Evolutionary conservation across 352 stramenopile genomes (phyloP).

Genomic region (Pythium insidiosum): DNA sequence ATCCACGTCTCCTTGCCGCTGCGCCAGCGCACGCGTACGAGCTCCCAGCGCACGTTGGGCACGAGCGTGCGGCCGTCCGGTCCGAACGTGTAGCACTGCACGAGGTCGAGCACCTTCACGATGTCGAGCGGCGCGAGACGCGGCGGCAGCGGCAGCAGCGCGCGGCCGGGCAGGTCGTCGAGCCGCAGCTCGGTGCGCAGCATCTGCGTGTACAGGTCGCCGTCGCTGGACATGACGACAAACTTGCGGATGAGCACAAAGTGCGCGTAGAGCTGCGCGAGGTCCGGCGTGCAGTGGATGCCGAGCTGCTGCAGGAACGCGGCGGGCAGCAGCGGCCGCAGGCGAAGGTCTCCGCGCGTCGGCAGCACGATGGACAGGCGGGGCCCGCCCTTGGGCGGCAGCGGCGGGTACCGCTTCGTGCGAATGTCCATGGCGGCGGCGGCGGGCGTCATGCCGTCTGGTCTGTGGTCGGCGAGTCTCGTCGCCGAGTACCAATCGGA

Average conservation of each 20-base stretch:
- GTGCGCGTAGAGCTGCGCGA: conserved; percentile 33
- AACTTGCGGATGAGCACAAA: conserved; percentile 63
- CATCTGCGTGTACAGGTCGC: conserved; percentile 56
- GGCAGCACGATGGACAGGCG: conserved; percentile 42
- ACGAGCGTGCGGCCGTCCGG: conserved; percentile 2
- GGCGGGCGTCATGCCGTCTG: too few relatives aligned
- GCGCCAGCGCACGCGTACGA: conserved; percentile 61
- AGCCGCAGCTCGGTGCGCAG: conserved; percentile 22
- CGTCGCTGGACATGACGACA: conserved; percentile 63
- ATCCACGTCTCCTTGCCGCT: conserved; percentile 63
- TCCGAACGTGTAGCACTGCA: conserved; percentile 34
- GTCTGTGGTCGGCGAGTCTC: too few relatives aligned
- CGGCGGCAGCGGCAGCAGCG: conserved; percentile 43
- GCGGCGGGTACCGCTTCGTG: conserved; percentile 49
- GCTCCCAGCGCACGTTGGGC: conserved; percentile 45
- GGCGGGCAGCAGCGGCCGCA: conserved; percentile 34
- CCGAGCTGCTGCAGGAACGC: conserved; percentile 37
- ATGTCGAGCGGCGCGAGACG: conserved; percentile 39
- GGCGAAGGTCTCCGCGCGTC: conserved; percentile 39
- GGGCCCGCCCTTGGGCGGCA: conserved; percentile 28
- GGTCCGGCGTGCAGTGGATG: conserved; percentile 40
- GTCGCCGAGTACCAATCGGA: too few relatives aligned
- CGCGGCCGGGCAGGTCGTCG: conserved; percentile 27
- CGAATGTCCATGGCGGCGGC: conserved; percentile 26
- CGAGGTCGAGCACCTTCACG: conserved; percentile 63